Conservation (phyloP, 805 yeast genomes). For the Pichia scutulata region DNA sequence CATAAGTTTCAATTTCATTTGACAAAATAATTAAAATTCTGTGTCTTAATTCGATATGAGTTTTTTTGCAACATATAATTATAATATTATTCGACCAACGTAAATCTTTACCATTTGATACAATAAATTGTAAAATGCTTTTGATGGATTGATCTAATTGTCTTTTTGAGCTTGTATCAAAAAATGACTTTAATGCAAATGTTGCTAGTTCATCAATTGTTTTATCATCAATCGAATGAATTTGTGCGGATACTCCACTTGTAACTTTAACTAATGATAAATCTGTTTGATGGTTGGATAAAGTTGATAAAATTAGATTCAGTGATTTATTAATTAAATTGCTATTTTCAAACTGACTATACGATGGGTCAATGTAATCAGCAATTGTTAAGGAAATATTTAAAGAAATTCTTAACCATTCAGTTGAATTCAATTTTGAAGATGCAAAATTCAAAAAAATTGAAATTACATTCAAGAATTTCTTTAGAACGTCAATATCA, state of each 20-base stretch:
- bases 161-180: conserved; percentile 53
- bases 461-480: conserved; percentile 28
- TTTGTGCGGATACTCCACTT: background rate
- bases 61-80: conserved; percentile 62
- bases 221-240: background rate
- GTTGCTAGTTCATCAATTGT: conserved; percentile 16
- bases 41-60: conserved; percentile 38
- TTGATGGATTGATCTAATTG: conserved; percentile 53
- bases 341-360: conserved; percentile 11
- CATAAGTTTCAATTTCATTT: conserved; percentile 45
- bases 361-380: conserved; percentile 18
- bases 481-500: conserved; percentile 34
- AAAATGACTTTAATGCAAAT: conserved; percentile 47
- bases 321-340: conserved; percentile 27
- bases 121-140: conserved; percentile 41
- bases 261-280: conserved; percentile 15
- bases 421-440: conserved; percentile 17
- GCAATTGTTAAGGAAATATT: conserved; percentile 34
- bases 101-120: conserved; percentile 20
- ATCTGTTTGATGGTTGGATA: conserved; percentile 18
- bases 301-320: conserved; percentile 32
- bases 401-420: conserved; percentile 40
- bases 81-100: conserved; percentile 53
- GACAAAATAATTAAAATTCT: conserved; percentile 16
- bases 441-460: conserved; percentile 21